Base-by-base conservation (phyloP, 805 yeast species). In the Komagataella pastoris region DNA sequence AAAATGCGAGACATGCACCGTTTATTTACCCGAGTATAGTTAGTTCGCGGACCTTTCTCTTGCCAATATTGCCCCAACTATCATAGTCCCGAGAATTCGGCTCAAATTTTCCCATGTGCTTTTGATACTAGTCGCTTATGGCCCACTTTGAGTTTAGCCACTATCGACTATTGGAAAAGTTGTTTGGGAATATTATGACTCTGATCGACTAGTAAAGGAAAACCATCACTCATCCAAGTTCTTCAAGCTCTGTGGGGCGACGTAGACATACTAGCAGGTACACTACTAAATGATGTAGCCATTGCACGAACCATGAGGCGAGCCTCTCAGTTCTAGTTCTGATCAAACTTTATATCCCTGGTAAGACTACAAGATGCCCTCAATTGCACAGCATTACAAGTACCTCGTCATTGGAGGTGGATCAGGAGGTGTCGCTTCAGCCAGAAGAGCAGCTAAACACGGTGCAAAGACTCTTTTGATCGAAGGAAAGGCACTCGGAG, bases 381-480 rank as follows among this genome's bases (percentile, higher is more conserved):
- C 47, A 21, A 46, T 46, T 23, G 24, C 30, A 8, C 64, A 64
- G 49, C 91, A 88, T 65, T 93, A 81, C 74, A 89, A 93, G 62
- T 91, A 87, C 65, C 72, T 93, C 50, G 99, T 93, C 53, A 93
- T 93, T 58, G 99, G 99, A 50, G 99, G 99, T 53, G 99, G 99
- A 12, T 88, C 97, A 44, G 99, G 98, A 48, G 99, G 99, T 58
- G 97, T 93, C 47, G 97, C 99, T n/a, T 83, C 95, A 18, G 95
- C 97, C 14, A 82, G 99, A 68, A 81, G 98, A 61, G 98, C 99
- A 10, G 97, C 98, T 44, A 76, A 80, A 36, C 80, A 90, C 59
- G 99, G 99, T 23, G 96, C 95, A 23, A 88, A 88, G 58, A 83
- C 93, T 1, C 72, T 90, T 51, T 63, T 93, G 18, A 75, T 93